Base-by-base conservation (phyloP, 2,329 filamentous ascomycete genomes). In the Ambrosiella beaveri region DNA sequence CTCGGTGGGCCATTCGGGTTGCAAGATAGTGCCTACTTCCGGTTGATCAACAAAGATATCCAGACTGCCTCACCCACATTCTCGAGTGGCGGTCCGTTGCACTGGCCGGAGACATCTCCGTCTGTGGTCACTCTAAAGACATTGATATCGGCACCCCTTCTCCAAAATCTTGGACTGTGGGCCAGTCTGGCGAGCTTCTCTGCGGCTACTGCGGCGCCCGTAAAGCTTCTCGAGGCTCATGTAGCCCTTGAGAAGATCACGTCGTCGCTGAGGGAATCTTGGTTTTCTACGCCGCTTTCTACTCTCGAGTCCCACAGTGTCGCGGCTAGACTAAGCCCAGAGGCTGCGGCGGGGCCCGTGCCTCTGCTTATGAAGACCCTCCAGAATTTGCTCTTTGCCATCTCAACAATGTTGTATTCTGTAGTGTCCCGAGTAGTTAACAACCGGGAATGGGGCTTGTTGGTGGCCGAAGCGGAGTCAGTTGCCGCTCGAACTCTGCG, bases 301-400 rank as follows among this genome's bases (percentile, higher is more conserved):
- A 76, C 80, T 54, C 73, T 94, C 44, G 88, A 94, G 63, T 69
- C 75, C 9, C 77, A 81, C 0, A 79, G 86, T 57, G 86, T 94
- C 64, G 66, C 69, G 2, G 70, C 76, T 7, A 78, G 75, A 56
- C 70, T 95, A 6, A 79, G 82, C 19, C 74, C 79, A 0, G 81
- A 87, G 58, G 84, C 86, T 0, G 67, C 81, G 40, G 75, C 79
- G 61, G 79, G 70, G 15, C 88, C 88, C 0, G 80, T 85, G 66
- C 83, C 85, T 0, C 72, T 77, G 37, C 73, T 95, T 4, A 91
- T 87, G 85, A 81, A 82, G 62, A 68, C 91, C 1, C 73, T 95
- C 6, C 82, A 83, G 63, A 84, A 86, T 59, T 78, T 84, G 47
- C 72, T 95, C 65, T 95, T 90, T 65, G 81, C 84, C 2, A 76